A percentile compares a stretch with the other conserved stretches of the same genome.
Conservation (phyloP, 1,284 basidiomycete genomes). For the Moesziomyces sp. region DNA sequence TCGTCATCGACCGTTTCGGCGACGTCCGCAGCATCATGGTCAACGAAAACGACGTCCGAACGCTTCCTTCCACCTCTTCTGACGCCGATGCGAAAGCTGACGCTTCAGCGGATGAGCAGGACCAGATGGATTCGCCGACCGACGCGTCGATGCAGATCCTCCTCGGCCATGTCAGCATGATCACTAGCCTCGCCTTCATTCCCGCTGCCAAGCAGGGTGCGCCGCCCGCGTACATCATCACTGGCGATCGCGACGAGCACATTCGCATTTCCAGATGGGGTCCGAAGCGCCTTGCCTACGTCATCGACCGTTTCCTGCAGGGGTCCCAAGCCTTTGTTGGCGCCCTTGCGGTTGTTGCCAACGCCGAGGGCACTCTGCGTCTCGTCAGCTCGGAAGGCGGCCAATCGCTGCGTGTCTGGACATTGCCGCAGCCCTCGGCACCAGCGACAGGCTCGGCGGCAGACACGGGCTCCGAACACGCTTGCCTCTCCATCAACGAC, state of each 20-base stretch:
- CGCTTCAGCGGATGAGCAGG: conserved; percentile 28
- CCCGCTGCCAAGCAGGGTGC: conserved; percentile 11
- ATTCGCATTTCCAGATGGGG: conserved; percentile 66
- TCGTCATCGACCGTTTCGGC: conserved; percentile 59
- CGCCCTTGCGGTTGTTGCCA: conserved; percentile 43
- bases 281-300: conserved; percentile 44
- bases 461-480: conserved; percentile 13
- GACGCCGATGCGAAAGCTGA: neutral
- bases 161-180: conserved; percentile 62
- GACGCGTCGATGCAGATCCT: conserved; percentile 53
- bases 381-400: conserved; percentile 60
- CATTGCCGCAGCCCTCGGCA: conserved; percentile 19
- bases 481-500: conserved; percentile 42
- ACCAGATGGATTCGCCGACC: conserved; percentile 44
- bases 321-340: conserved; percentile 58
- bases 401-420: conserved; percentile 49
- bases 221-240: conserved; percentile 50
- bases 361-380: conserved; percentile 15
- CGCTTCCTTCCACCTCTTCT: conserved; percentile 10
- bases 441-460: conserved; percentile 3
- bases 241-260: conserved; percentile 65
- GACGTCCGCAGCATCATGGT: conserved; percentile 56
- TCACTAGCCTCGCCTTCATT: conserved; percentile 57
- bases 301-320: conserved; percentile 58
- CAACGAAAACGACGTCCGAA: conserved; percentile 24